Conservation (phyloP, 176 grass and related monocot genomes). For the Phoenix roebelenii region DNA sequence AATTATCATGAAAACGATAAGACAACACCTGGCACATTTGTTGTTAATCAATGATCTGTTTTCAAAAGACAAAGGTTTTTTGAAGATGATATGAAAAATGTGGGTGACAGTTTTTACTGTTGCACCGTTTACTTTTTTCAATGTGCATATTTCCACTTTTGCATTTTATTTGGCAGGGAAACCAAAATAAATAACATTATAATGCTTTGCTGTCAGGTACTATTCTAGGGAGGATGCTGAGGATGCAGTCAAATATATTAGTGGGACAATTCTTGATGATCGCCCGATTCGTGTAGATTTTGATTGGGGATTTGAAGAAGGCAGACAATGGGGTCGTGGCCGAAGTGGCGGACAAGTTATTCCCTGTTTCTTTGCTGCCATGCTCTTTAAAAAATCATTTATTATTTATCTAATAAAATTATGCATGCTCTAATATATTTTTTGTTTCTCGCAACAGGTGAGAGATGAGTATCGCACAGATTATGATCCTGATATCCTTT, state of each 20-base stretch:
- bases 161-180: too few relatives aligned
- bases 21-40: too few relatives aligned
- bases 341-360: conserved; percentile 88
- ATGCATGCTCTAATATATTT: background rate
- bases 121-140: too few relatives aligned
- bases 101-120: too few relatives aligned
- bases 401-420: background rate
- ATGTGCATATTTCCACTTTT: too few relatives aligned
- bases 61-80: too few relatives aligned
- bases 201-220: conserved; percentile 30
- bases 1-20: too few relatives aligned
- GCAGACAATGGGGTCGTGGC: conserved; percentile 78
- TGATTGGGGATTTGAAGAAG: conserved; percentile 52
- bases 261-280: conserved; percentile 95
- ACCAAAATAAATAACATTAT: too few relatives aligned
- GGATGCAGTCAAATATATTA: conserved; percentile 97
- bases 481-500: conserved; percentile 83
- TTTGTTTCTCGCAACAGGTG: conserved; percentile 30
- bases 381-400: too few relatives aligned
- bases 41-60: too few relatives aligned
- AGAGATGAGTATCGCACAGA: conserved; percentile 97
- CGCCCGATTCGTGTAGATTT: conserved; percentile 81
- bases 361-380: background rate
- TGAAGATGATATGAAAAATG: too few relatives aligned
- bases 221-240: conserved; percentile 96